Conservation (phyloP, 768 basidiomycete species). For the Phylloporus sp. region DNA sequence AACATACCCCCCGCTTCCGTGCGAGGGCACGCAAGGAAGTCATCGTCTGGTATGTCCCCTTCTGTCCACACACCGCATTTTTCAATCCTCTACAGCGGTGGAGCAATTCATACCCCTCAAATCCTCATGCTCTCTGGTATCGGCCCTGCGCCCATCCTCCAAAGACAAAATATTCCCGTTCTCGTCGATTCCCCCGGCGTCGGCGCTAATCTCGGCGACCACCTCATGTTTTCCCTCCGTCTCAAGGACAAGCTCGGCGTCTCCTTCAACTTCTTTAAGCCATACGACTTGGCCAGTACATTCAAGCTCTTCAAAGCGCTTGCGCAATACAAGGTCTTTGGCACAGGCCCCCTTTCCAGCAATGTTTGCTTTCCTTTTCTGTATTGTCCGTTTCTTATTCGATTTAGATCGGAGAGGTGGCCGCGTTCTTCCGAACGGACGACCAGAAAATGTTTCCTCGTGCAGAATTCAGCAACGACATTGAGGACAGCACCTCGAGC, state of each 20-base stretch:
- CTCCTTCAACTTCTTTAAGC: constrained; percentile 38
- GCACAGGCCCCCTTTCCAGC: constrained; percentile 46
- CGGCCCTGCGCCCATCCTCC: constrained; percentile 58
- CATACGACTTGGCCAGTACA: constrained; percentile 14
- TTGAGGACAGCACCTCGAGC: constrained; percentile 30
- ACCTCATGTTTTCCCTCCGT: constrained; percentile 49
- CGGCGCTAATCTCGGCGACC: constrained; percentile 69
- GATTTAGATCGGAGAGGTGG: constrained; percentile 26
- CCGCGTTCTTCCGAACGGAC: constrained; percentile 31
- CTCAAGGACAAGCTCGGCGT: constrained; percentile 47
- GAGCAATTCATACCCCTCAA: constrained; percentile 61
- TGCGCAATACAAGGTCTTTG: constrained; percentile 39
- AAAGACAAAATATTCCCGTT: constrained; percentile 47
- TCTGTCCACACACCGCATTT: background rate
- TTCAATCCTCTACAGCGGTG: constrained; percentile 38
- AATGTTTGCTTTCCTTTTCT: constrained; percentile 39
- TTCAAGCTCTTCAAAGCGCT: constrained; percentile 31
- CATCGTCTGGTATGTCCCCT: constrained; percentile 47
- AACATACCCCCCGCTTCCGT: constrained; percentile 31
- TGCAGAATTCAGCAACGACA: constrained; percentile 22
- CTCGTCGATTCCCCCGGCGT: constrained; percentile 67
- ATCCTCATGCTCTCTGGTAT: constrained; percentile 73
- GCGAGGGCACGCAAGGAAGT: constrained; percentile 54
- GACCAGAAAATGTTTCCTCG: constrained; percentile 29
- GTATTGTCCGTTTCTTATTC: background rate